These are phyloP conservation scores for Metarhizium sp. DNA, from an alignment of 2,329 filamentous ascomycete species.

Conservation along the genomic window DNA sequence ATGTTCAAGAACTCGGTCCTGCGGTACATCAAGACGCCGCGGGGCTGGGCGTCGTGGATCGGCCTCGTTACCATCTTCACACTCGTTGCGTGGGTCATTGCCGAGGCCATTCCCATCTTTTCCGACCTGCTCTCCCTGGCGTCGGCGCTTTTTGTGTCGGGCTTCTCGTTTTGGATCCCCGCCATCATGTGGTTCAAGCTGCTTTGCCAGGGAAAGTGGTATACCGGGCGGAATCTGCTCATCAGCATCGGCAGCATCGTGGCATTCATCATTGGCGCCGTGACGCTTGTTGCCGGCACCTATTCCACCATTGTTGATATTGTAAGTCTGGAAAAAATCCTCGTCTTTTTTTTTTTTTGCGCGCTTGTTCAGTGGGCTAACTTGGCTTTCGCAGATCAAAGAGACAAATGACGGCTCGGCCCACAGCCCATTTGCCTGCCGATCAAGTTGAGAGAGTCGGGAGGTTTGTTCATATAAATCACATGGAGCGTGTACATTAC, in stretches of 20 bases:
- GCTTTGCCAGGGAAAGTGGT: slow-evolving; percentile 13
- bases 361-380: not conserved
- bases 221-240: slow-evolving; percentile 15
- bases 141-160: slow-evolving; percentile 36
- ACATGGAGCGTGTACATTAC: not conserved
- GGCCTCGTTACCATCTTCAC: slow-evolving; percentile 46
- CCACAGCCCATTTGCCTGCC: slow-evolving; percentile 11
- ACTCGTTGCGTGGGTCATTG: slow-evolving; percentile 57
- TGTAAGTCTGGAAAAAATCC: slow-evolving; percentile 10
- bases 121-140: slow-evolving; percentile 47
- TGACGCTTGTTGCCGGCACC: slow-evolving; percentile 18
- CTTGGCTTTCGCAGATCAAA: slow-evolving; percentile 8
- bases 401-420: slow-evolving; percentile 11
- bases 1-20: slow-evolving; percentile 24
- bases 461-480: not conserved
- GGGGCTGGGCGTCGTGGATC: slow-evolving; percentile 41
- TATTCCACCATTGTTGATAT: slow-evolving; percentile 20
- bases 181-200: slow-evolving; percentile 15
- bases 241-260: slow-evolving; percentile 16
- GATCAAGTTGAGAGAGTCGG: slow-evolving; percentile 5
- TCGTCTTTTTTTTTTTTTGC: not conserved
- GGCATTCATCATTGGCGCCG: slow-evolving; percentile 17
- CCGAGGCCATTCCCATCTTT: slow-evolving; percentile 63
- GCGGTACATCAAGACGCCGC: slow-evolving; percentile 28
- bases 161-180: slow-evolving; percentile 13